Evolutionary conservation across 768 basidiomycete species (phyloP).

Genomic region (Tulasnella sp.): DNA sequence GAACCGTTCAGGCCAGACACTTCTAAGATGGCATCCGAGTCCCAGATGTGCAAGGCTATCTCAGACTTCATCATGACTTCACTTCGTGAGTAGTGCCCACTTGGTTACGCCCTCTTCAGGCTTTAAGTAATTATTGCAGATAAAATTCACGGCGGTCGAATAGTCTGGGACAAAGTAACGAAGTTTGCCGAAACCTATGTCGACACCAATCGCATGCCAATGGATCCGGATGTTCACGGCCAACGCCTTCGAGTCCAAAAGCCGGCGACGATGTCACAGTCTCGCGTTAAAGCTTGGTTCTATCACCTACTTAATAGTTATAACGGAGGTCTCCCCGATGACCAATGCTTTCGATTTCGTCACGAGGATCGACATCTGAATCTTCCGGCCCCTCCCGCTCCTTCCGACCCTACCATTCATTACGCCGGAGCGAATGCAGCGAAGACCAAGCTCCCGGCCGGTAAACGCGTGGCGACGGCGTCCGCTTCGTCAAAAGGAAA

Average conservation of each 20-base stretch:
- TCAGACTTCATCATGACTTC: too few relatives aligned
- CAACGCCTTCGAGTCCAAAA: not conserved
- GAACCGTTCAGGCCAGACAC: too few relatives aligned
- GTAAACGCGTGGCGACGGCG: not conserved
- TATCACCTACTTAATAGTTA: not conserved
- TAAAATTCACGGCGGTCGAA: not conserved
- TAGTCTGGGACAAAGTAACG: not conserved
- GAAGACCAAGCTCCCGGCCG: not conserved
- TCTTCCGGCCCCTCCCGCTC: not conserved
- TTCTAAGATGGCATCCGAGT: too few relatives aligned
- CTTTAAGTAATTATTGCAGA: not conserved
- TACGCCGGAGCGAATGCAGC: not conserved
- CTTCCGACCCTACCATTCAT: not conserved
- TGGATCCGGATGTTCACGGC: not conserved
- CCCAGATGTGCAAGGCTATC: too few relatives aligned
- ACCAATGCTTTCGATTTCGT: not conserved
- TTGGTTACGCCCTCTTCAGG: too few relatives aligned
- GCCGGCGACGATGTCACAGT: not conserved
- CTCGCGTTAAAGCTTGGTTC: not conserved
- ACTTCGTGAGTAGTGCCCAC: too few relatives aligned
- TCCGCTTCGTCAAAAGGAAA: not conserved
- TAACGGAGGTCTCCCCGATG: not conserved
- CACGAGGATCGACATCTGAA: not conserved
- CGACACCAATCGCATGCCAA: not conserved
- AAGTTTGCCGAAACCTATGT: not conserved